These are phyloP conservation scores for Salix brachista DNA, from an alignment of 345 rosid species.

Conservation along the genomic window DNA sequence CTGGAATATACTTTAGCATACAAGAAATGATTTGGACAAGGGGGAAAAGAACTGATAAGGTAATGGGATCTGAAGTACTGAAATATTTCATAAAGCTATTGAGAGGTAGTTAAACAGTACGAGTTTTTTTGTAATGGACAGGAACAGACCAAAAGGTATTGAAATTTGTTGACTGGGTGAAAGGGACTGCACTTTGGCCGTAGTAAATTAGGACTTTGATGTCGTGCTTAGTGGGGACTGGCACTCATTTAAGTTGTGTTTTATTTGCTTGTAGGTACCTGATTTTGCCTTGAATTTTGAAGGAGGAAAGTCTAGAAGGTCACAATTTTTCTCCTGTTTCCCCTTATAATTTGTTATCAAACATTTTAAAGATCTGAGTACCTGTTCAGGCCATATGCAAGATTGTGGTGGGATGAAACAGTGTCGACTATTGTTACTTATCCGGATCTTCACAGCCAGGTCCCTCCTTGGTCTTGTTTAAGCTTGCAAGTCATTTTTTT, in stretches of 20 bases:
- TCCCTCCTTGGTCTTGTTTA: conserved; percentile 21
- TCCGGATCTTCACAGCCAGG: conserved; percentile 67
- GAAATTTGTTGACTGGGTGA: not conserved
- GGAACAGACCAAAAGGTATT: not conserved
- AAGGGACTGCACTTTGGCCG: not conserved
- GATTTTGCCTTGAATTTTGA: conserved; percentile 57
- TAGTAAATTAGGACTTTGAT: not conserved
- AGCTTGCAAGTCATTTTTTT: conserved; percentile 7
- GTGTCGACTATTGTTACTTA: conserved; percentile 71
- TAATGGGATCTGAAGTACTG: not conserved
- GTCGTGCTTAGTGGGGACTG: not conserved
- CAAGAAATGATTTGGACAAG: too few relatives aligned
- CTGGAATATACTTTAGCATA: too few relatives aligned
- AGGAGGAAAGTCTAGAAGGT: conserved; percentile 89
- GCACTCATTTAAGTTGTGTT: not conserved
- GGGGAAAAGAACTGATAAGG: too few relatives aligned
- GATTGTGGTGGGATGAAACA: conserved; percentile 98
- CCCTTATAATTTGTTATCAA: not conserved
- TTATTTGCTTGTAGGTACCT: conserved; percentile 54
- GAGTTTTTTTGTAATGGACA: not conserved
- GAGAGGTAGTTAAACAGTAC: not conserved
- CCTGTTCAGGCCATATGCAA: conserved; percentile 65
- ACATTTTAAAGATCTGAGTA: not conserved
- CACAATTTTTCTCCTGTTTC: conserved; percentile 3
- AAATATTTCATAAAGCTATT: not conserved